Percentiles rank a stretch among this genome's conserved stretches.
Evolutionary conservation across 2,329 filamentous ascomycete species (phyloP).

Genomic region (Exophiala sideris): DNA sequence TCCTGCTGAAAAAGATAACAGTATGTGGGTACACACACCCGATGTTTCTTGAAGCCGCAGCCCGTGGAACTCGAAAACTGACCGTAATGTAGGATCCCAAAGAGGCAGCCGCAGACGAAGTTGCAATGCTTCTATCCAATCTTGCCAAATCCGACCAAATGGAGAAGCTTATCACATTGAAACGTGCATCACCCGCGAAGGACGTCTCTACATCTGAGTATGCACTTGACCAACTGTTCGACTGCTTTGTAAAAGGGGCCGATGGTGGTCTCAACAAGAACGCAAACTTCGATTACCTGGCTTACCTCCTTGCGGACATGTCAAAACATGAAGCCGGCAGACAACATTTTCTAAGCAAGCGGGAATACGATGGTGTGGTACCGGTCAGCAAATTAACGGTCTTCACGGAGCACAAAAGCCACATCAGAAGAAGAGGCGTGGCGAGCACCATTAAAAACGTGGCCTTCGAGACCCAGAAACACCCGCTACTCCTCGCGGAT

Average conservation of each 20-base stretch:
- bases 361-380: conserved; percentile 77
- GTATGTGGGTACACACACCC: conserved; percentile 39
- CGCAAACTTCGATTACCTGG: conserved; percentile 85
- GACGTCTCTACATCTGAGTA: conserved; percentile 51
- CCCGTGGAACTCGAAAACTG: neutral
- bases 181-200: conserved; percentile 60
- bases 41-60: neutral
- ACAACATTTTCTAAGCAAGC: conserved; percentile 68
- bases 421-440: conserved; percentile 86
- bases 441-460: conserved; percentile 93
- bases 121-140: conserved; percentile 92
- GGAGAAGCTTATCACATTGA: conserved; percentile 64
- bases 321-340: conserved; percentile 67
- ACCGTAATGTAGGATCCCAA: conserved; percentile 41
- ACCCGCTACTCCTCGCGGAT: conserved; percentile 67
- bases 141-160: conserved; percentile 75
- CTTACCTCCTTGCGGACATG: conserved; percentile 91
- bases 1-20: conserved; percentile 68
- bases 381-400: conserved; percentile 89
- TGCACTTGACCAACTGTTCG: conserved; percentile 85
- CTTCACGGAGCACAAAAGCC: conserved; percentile 85
- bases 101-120: conserved; percentile 77
- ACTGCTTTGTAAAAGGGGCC: conserved; percentile 91
- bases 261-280: conserved; percentile 77
- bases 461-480: conserved; percentile 74